These are phyloP conservation scores for Diaporthe humulicola DNA, from an alignment of 2,329 filamentous ascomycete species.

Conservation along the genomic window DNA sequence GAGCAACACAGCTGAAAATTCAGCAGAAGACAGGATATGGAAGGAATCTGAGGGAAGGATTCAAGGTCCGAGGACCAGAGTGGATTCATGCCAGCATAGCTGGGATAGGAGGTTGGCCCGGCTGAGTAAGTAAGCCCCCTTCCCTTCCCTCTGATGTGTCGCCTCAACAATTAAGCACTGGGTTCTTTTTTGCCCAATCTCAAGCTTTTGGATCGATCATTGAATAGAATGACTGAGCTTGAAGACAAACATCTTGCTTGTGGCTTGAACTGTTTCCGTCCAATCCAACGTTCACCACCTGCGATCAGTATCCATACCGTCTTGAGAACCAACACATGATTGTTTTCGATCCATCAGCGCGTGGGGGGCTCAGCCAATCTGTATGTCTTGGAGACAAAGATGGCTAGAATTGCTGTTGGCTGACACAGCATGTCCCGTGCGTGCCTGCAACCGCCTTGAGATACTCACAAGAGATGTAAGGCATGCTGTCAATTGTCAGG, in stretches of 20 bases:
- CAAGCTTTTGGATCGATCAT: too few species aligned
- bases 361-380: fast-evolving
- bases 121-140: background rate
- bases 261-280: background rate
- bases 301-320: background rate
- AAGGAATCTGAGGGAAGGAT: too few species aligned
- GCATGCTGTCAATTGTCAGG: background rate
- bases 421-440: background rate
- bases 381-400: background rate
- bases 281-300: background rate
- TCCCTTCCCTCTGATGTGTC: background rate
- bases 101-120: too few species aligned
- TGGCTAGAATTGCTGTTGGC: background rate
- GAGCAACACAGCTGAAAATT: too few species aligned
- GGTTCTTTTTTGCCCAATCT: background rate
- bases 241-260: background rate
- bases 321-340: background rate
- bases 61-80: too few species aligned
- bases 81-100: too few species aligned
- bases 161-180: background rate
- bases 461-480: background rate
- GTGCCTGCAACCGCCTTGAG: background rate
- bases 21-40: too few species aligned
- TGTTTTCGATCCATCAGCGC: background rate
- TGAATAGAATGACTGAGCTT: background rate